Evolutionary conservation across 176 grass and related monocot genomes (phyloP).

Genomic region (Avena insularis): DNA sequence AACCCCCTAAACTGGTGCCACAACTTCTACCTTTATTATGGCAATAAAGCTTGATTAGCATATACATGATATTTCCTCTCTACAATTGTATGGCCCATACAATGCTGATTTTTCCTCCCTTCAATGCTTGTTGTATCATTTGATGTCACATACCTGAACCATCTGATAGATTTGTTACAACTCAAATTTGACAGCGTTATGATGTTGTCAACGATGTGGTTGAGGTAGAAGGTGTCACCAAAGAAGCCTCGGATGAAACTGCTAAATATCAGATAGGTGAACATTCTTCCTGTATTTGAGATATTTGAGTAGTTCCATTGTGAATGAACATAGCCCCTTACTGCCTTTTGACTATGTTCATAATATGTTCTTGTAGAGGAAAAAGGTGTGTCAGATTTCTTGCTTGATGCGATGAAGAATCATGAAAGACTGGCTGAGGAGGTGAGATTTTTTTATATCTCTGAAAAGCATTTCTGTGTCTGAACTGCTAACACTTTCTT

Average conservation of each 20-base stretch:
- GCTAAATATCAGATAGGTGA: constrained; percentile 43
- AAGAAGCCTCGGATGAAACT: constrained; percentile 63
- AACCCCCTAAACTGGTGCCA: background rate
- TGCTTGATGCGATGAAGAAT: constrained; percentile 88
- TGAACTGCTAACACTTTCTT: too few relatives aligned
- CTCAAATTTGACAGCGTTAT: constrained; percentile 57
- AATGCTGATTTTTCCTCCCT: background rate
- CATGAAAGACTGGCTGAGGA: constrained; percentile 59
- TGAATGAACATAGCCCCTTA: background rate
- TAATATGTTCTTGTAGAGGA: constrained; percentile 44
- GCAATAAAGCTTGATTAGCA: background rate
- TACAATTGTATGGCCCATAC: background rate
- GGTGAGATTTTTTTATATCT: too few relatives aligned
- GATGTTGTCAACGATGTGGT: constrained; percentile 76
- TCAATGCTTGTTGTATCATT: constrained; percentile 17
- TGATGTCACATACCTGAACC: background rate
- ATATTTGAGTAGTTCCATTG: background rate
- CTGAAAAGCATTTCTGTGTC: too few relatives aligned
- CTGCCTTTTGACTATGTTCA: background rate
- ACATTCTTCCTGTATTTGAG: background rate
- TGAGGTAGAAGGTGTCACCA: constrained; percentile 69
- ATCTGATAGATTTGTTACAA: constrained; percentile 39
- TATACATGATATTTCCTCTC: background rate
- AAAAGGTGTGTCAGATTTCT: constrained; percentile 85
- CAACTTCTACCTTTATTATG: constrained; percentile 12